Conservation (phyloP, 768 basidiomycete genomes). For the Boletus tomentosulus region DNA sequence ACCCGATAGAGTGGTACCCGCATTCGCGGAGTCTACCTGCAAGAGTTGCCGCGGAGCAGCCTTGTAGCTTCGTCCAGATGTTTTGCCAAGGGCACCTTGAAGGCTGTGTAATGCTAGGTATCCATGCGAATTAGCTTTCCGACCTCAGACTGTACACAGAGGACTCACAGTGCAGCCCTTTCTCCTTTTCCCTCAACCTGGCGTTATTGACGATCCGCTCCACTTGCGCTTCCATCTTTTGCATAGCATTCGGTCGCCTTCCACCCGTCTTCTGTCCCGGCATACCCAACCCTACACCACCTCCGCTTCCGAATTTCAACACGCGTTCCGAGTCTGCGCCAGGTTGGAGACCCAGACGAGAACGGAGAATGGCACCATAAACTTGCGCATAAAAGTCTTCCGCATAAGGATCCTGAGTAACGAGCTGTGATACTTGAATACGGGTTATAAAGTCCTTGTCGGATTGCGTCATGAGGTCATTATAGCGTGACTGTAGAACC, state of each 20-base stretch:
- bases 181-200: constrained; percentile 80
- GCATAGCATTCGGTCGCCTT: constrained; percentile 81
- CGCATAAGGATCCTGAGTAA: constrained; percentile 94
- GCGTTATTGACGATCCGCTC: constrained; percentile 94
- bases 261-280: constrained; percentile 48
- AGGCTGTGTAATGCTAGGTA: constrained; percentile 64
- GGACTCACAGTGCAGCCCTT: constrained; percentile 55
- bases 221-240: constrained; percentile 92
- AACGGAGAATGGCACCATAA: constrained; percentile 79
- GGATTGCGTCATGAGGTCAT: constrained; percentile 94
- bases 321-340: constrained; percentile 68
- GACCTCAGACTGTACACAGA: neutral
- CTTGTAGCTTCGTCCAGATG: constrained; percentile 89
- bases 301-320: constrained; percentile 81
- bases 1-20: constrained; percentile 35
- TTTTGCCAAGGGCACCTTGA: constrained; percentile 92
- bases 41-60: constrained; percentile 95
- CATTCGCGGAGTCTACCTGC: constrained; percentile 66
- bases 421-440: constrained; percentile 97
- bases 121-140: constrained; percentile 4
- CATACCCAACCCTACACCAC: constrained; percentile 72
- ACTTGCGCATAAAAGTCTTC: constrained; percentile 99
- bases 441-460: constrained; percentile 99
- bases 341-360: constrained; percentile 64
- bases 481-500: constrained; percentile 70